These are phyloP conservation scores for Neospermospora avenae DNA, from an alignment of 2,329 filamentous ascomycete species.

Conservation along the genomic window DNA sequence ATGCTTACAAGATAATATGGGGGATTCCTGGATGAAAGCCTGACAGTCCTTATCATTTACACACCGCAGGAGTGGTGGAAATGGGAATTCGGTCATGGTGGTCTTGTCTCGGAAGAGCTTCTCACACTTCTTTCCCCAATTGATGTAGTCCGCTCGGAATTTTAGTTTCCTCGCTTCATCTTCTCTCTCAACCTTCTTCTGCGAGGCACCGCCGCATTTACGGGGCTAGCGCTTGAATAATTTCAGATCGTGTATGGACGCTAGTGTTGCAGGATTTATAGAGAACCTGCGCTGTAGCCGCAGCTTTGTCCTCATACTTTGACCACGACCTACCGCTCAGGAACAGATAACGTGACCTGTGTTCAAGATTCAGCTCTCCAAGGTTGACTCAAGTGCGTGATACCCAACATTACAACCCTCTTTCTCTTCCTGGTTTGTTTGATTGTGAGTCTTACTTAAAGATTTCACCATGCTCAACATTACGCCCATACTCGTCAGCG, in stretches of 20 bases:
- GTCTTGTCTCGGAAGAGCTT: too few species aligned
- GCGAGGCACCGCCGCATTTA: too few species aligned
- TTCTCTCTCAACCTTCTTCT: too few species aligned
- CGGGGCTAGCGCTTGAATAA: neutral
- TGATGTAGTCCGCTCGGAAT: too few species aligned
- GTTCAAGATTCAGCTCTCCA: neutral
- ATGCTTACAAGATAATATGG: too few species aligned
- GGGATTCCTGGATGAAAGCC: too few species aligned
- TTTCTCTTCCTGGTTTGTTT: neutral
- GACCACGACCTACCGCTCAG: neutral
- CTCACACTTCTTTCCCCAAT: too few species aligned
- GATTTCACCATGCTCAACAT: neutral
- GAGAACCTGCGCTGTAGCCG: neutral
- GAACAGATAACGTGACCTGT: neutral
- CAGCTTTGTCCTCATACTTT: neutral
- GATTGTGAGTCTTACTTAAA: neutral
- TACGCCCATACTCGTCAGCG: neutral
- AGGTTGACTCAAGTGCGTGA: constrained; percentile 1
- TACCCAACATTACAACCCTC: neutral
- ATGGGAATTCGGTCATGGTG: too few species aligned
- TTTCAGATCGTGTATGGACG: neutral
- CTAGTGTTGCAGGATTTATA: neutral
- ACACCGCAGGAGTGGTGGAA: too few species aligned
- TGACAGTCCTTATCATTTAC: too few species aligned
- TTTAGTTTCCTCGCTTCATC: too few species aligned